These are phyloP conservation scores for Sporothrix pseudoabietina DNA, from an alignment of 2,329 filamentous ascomycete species.

Conservation along the genomic window DNA sequence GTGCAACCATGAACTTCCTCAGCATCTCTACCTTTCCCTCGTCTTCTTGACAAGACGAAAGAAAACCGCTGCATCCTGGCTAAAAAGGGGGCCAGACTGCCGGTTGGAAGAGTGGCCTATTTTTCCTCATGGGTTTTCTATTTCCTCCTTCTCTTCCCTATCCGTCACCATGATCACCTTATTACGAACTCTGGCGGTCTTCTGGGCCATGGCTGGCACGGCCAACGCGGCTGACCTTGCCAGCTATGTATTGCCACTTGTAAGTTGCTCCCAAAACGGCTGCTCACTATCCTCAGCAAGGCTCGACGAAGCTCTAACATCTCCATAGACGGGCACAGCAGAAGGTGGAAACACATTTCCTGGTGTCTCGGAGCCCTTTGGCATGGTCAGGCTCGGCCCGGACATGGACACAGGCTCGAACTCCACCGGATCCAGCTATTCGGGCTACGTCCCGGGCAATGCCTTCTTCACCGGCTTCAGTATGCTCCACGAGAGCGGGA, in stretches of 20 bases:
- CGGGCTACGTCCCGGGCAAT: constrained; percentile 49
- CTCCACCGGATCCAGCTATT: constrained; percentile 53
- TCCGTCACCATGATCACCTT: background rate
- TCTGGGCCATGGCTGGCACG: constrained; percentile 16
- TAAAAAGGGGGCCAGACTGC: background rate
- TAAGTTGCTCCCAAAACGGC: constrained; percentile 26
- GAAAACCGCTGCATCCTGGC: background rate
- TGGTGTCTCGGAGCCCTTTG: constrained; percentile 51
- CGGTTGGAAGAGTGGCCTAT: background rate
- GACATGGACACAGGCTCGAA: constrained; percentile 47
- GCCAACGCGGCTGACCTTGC: constrained; percentile 37
- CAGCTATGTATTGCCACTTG: constrained; percentile 42
- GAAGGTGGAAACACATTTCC: constrained; percentile 55
- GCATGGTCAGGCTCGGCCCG: constrained; percentile 55
- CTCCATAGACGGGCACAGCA: constrained; percentile 49
- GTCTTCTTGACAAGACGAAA: background rate
- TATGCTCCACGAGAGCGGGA: constrained; percentile 67
- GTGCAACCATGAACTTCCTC: background rate
- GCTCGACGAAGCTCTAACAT: constrained; percentile 26
- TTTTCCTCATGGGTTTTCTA: background rate
- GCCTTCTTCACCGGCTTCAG: constrained; percentile 57
- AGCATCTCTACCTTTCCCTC: background rate
- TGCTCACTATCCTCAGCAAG: background rate
- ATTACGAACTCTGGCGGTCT: background rate
- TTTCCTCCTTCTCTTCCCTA: background rate